Evolutionary conservation across 352 stramenopile genomes (phyloP).

Genomic region (Globisporangium okanoganense): DNA sequence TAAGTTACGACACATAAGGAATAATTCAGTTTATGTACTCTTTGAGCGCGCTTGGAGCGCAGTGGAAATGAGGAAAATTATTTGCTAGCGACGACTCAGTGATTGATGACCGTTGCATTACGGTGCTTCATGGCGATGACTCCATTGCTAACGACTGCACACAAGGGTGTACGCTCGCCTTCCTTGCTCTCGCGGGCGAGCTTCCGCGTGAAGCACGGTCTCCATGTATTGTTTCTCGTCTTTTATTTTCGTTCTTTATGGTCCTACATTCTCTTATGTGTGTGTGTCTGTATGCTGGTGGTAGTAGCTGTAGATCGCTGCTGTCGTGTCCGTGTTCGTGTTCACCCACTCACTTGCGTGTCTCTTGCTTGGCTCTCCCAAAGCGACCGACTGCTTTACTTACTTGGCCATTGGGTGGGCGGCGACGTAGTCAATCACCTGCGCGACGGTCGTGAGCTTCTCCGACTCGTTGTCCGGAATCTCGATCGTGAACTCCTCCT

Average conservation of each 20-base stretch:
- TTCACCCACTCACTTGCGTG: no score
- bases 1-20: neutral
- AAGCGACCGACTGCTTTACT: slow-evolving; percentile 20
- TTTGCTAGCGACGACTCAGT: neutral
- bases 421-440: slow-evolving; percentile 98
- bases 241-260: slow-evolving; percentile 17
- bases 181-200: no score
- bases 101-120: neutral
- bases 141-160: neutral
- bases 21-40: no score
- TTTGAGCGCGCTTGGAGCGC: neutral
- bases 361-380: neutral
- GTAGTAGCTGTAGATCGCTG: neutral
- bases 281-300: slow-evolving; percentile 3
- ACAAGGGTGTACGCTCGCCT: no score
- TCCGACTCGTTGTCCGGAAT: slow-evolving; percentile 99
- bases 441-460: slow-evolving; percentile 95
- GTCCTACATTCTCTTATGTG: slow-evolving; percentile 9
- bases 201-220: neutral
- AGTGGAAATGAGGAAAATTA: neutral
- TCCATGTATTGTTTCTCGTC: slow-evolving; percentile 10
- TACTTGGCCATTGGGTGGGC: slow-evolving; percentile 99
- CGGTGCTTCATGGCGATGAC: neutral
- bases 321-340: neutral
- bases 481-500: slow-evolving; percentile 99